phyloP scores from a whole-genome alignment of 2,329 filamentous ascomycete genomes.

The Xylariaceae sp. region DNA sequence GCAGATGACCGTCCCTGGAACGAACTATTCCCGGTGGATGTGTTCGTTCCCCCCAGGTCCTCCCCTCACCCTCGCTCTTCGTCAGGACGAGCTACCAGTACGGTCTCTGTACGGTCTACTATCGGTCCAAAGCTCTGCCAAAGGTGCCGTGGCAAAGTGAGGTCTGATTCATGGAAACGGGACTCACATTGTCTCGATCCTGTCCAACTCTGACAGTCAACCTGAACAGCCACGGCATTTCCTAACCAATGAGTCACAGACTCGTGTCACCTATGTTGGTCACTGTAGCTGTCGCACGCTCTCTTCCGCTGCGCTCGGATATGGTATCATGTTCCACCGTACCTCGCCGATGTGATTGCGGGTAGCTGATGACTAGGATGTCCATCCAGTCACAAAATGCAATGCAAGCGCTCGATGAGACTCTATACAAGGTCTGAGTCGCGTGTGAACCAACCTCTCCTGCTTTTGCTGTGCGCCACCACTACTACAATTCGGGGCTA shows the following conservation, averaged over 20 bases:
- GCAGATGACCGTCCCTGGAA: constrained; percentile 28
- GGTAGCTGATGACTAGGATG: not conserved
- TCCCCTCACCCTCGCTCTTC: too few relatives aligned
- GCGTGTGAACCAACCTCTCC: not conserved
- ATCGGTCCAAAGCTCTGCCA: too few relatives aligned
- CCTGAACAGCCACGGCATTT: too few relatives aligned
- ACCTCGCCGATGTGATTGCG: constrained; percentile 11
- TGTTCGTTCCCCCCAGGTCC: constrained; percentile 15
- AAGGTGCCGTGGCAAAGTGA: not conserved
- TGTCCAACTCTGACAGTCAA: too few relatives aligned
- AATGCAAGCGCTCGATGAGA: not conserved
- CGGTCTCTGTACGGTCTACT: too few relatives aligned
- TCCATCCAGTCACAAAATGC: not conserved
- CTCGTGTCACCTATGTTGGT: too few relatives aligned
- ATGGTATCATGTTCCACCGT: constrained; percentile 3
- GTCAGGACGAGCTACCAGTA: too few relatives aligned
- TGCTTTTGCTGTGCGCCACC: not conserved
- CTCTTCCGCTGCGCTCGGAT: not conserved
- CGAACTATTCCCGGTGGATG: constrained; percentile 24
- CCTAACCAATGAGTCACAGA: too few relatives aligned
- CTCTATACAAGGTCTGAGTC: not conserved
- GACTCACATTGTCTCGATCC: too few relatives aligned
- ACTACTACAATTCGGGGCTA: too few relatives aligned
- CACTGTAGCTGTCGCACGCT: too few relatives aligned
- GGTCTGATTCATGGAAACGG: too few relatives aligned